These are phyloP conservation scores for Aspergillus quadrilineatus DNA, from an alignment of 2,329 filamentous ascomycete species.

Conservation along the genomic window DNA sequence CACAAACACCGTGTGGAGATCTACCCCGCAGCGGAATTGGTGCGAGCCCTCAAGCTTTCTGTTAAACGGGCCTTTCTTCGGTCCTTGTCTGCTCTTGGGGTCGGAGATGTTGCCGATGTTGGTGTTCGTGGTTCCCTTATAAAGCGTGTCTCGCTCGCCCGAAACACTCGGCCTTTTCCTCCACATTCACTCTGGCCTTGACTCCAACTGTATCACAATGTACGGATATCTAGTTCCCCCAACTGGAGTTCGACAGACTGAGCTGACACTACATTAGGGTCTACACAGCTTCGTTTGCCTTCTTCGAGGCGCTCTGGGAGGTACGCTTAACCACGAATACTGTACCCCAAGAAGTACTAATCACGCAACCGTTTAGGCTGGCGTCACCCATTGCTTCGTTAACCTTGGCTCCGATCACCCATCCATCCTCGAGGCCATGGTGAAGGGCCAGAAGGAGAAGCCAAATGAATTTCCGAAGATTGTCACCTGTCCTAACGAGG, in stretches of 20 bases:
- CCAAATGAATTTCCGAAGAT: slow-evolving; percentile 66
- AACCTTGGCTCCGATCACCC: slow-evolving; percentile 63
- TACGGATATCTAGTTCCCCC: neutral
- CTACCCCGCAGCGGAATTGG: slow-evolving; percentile 18
- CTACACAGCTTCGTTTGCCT: slow-evolving; percentile 75
- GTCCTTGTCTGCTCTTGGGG: neutral
- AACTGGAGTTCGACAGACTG: neutral
- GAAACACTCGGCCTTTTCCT: neutral
- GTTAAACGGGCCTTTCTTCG: neutral
- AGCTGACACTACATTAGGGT: slow-evolving; percentile 24
- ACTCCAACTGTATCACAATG: neutral
- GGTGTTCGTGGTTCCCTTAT: neutral
- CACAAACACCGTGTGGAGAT: neutral
- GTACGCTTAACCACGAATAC: slow-evolving; percentile 42
- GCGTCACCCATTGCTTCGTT: slow-evolving; percentile 53
- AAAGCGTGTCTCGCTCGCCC: neutral
- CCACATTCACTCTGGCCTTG: neutral
- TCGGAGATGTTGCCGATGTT: slow-evolving; percentile 8
- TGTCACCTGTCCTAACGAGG: slow-evolving; percentile 78
- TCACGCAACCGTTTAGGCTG: slow-evolving; percentile 37
- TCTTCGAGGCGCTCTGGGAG: slow-evolving; percentile 68
- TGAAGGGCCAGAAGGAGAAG: slow-evolving; percentile 69
- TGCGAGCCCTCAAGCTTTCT: slow-evolving; percentile 5
- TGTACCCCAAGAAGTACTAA: neutral
- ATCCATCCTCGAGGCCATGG: slow-evolving; percentile 76